Percentiles rank a stretch among this genome's conserved stretches.
These are phyloP conservation scores for Alectoria sarmentosa DNA, from an alignment of 495 filamentous ascomycete genomes.

Conservation along the genomic window DNA sequence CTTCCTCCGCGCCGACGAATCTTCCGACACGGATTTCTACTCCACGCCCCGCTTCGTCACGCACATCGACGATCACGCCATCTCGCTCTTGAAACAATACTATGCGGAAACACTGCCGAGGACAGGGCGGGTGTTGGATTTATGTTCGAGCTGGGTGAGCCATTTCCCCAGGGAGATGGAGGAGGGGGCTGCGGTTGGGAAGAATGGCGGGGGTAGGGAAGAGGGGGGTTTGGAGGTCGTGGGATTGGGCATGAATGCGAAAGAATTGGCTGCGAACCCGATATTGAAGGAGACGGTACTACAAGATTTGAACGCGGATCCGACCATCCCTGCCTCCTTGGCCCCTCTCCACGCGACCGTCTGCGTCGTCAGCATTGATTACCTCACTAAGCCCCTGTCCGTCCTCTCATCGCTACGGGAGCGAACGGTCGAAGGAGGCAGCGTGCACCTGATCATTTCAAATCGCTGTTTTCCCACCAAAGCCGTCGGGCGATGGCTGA, in stretches of 20 bases:
- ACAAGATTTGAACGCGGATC: conserved; percentile 34
- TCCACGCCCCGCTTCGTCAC: conserved; percentile 38
- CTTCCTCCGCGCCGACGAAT: conserved; percentile 33
- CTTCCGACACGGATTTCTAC: conserved; percentile 36
- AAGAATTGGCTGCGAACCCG: conserved; percentile 34
- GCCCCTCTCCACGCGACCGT: conserved; percentile 31
- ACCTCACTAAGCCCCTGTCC: conserved; percentile 35
- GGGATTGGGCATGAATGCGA: conserved; percentile 34
- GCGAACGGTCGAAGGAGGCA: conserved; percentile 30
- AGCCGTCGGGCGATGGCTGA: conserved; percentile 32
- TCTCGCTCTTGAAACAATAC: conserved; percentile 32
- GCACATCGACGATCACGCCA: conserved; percentile 43
- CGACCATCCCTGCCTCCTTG: conserved; percentile 22
- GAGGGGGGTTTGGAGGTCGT: conserved; percentile 21
- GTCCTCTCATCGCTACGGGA: conserved; percentile 31
- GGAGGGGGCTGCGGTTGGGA: conserved; percentile 3
- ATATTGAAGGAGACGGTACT: conserved; percentile 28
- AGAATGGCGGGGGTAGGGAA: not conserved
- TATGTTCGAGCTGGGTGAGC: conserved; percentile 39
- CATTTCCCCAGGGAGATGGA: conserved; percentile 34
- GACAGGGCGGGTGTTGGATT: conserved; percentile 34
- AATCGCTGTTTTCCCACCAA: conserved; percentile 45
- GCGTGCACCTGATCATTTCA: conserved; percentile 38
- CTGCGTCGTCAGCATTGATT: conserved; percentile 41
- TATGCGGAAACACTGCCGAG: conserved; percentile 30